Evolutionary conservation across 768 basidiomycete species (phyloP).

Genomic region (Crepidotus variabilis): DNA sequence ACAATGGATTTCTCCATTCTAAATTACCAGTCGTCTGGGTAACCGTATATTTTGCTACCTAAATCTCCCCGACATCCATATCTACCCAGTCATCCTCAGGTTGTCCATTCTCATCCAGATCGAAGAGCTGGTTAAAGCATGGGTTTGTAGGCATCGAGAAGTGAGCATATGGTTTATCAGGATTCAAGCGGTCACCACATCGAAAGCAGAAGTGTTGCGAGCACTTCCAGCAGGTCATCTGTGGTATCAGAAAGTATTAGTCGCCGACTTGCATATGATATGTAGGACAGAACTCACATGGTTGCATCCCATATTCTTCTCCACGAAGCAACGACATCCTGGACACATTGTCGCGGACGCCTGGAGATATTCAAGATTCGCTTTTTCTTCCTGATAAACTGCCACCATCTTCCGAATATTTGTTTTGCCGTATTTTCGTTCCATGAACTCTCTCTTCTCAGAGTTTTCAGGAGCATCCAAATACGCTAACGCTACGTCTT

Average conservation of each 20-base stretch:
- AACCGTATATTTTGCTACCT: conserved; percentile 57
- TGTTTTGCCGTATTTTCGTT: conserved; percentile 58
- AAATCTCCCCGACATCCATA: conserved; percentile 33
- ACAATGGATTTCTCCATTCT: conserved; percentile 11
- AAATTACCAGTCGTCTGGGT: conserved; percentile 23
- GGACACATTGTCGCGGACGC: conserved; percentile 69
- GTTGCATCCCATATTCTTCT: conserved; percentile 81
- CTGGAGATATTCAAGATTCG: conserved; percentile 72
- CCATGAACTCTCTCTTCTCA: conserved; percentile 44
- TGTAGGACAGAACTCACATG: conserved; percentile 53
- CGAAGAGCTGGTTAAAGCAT: conserved; percentile 47
- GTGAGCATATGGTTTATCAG: conserved; percentile 60
- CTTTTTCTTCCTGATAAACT: conserved; percentile 67
- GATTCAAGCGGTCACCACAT: conserved; percentile 54
- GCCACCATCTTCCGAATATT: conserved; percentile 60
- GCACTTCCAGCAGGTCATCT: conserved; percentile 80
- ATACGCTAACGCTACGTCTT: conserved; percentile 65
- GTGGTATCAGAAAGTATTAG: not conserved
- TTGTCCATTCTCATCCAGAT: not conserved
- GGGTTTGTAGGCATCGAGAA: conserved; percentile 49
- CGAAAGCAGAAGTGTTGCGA: conserved; percentile 78
- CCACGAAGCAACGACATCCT: conserved; percentile 67
- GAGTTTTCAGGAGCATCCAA: conserved; percentile 53
- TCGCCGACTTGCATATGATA: not conserved
- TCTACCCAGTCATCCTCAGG: conserved; percentile 63